Conservation (phyloP, 2,329 filamentous ascomycete species). For the Ceratocystis albifundus region DNA sequence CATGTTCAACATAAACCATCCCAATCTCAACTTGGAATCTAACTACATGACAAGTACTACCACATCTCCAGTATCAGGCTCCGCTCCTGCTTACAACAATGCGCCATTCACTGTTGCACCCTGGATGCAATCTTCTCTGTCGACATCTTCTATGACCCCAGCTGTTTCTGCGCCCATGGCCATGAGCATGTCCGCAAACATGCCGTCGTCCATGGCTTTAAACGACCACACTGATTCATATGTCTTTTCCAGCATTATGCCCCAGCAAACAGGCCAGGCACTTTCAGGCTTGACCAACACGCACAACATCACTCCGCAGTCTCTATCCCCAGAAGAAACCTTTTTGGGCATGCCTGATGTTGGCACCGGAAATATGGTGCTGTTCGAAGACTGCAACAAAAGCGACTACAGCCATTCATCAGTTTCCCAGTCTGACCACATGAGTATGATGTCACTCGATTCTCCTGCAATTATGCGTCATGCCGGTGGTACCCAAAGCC, state of each 20-base stretch:
- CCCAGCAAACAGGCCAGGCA: not conserved
- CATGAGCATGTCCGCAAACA: not conserved
- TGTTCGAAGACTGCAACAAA: not conserved
- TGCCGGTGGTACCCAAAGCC: not conserved
- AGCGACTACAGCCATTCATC: conserved; percentile 13
- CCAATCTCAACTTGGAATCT: conserved; percentile 1
- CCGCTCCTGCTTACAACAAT: not conserved
- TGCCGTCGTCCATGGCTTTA: conserved; percentile 7
- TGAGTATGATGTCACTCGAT: conserved; percentile 4
- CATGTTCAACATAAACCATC: not conserved
- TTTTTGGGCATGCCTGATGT: not conserved
- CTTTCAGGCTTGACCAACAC: not conserved
- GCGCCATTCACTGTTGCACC: not conserved
- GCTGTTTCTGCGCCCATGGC: conserved; percentile 5
- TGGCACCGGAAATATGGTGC: not conserved
- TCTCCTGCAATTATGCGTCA: conserved; percentile 12
- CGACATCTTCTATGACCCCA: not conserved
- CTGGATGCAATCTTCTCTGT: conserved; percentile 7
- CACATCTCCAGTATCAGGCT: not conserved
- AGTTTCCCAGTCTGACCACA: conserved; percentile 9
- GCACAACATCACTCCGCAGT: conserved; percentile 9
- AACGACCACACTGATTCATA: not conserved
- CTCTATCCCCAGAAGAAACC: conserved; percentile 9
- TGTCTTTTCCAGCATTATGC: not conserved
- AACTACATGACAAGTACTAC: not conserved